These are phyloP conservation scores for Fusarium ramigenum DNA, from an alignment of 2,329 filamentous ascomycete species.

Conservation along the genomic window DNA sequence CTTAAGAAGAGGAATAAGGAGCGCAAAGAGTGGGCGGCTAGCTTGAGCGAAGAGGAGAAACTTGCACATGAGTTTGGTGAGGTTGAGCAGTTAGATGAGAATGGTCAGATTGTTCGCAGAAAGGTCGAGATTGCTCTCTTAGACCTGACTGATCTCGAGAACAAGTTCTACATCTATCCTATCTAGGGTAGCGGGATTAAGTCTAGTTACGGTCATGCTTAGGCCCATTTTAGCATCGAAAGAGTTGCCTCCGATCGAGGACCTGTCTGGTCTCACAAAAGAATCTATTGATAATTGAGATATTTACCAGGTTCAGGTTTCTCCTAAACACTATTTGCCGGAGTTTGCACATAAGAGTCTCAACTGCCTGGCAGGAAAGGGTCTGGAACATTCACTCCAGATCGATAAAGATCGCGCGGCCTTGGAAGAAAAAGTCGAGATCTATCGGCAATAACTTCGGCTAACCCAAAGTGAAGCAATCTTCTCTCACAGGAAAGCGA, in stretches of 20 bases:
- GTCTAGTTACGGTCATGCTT: too few relatives aligned
- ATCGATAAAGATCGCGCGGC: neutral
- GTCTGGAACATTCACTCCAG: neutral
- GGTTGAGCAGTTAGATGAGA: constrained; percentile 42
- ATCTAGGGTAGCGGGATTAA: neutral
- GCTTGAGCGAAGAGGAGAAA: constrained; percentile 19
- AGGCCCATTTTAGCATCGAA: neutral
- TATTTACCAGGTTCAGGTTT: neutral
- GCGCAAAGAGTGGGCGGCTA: constrained; percentile 27
- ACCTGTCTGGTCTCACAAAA: too few relatives aligned
- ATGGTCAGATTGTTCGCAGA: constrained; percentile 41
- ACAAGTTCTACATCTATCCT: constrained; percentile 51
- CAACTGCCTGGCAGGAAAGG: fast-evolving
- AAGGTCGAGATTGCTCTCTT: constrained; percentile 50
- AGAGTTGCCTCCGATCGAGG: neutral
- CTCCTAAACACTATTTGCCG: too few relatives aligned
- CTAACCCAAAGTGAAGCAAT: neutral
- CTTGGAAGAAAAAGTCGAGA: neutral
- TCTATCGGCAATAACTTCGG: neutral
- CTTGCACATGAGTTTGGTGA: constrained; percentile 41
- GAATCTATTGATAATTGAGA: fast-evolving
- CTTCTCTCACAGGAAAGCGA: neutral
- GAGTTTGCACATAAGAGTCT: too few relatives aligned
- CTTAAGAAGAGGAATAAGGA: constrained; percentile 46
- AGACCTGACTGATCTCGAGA: constrained; percentile 52